These are phyloP conservation scores for Aspergillus fischeri DNA, from an alignment of 2,329 filamentous ascomycete species.

Conservation along the genomic window DNA sequence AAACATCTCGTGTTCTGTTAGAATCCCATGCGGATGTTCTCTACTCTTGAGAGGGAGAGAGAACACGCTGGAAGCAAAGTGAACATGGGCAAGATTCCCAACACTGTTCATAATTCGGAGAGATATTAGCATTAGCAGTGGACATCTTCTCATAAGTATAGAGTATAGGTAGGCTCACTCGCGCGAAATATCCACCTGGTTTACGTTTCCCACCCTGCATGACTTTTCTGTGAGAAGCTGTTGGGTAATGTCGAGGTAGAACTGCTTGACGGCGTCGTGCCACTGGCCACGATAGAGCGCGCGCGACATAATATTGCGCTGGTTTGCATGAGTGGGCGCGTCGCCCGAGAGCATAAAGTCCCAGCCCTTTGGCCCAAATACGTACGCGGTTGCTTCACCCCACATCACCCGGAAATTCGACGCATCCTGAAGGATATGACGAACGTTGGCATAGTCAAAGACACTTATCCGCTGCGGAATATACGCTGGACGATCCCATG, in stretches of 20 bases:
- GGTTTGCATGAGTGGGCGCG: slow-evolving; percentile 44
- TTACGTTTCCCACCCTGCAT: slow-evolving; percentile 57
- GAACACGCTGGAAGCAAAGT: slow-evolving; percentile 53
- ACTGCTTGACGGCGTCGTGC: slow-evolving; percentile 59
- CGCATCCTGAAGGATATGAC: slow-evolving; percentile 58
- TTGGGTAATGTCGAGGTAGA: slow-evolving; percentile 61
- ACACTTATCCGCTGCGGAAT: slow-evolving; percentile 51
- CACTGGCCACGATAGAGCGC: slow-evolving; percentile 61
- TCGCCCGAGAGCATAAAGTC: slow-evolving; percentile 57
- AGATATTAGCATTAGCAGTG: neutral
- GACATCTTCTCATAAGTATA: neutral
- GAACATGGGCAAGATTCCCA: slow-evolving; percentile 51
- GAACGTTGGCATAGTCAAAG: slow-evolving; percentile 57
- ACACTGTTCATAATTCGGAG: slow-evolving; percentile 27
- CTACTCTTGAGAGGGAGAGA: slow-evolving; percentile 54
- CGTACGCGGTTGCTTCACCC: slow-evolving; percentile 57
- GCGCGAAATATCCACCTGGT: slow-evolving; percentile 66
- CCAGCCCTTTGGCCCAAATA: slow-evolving; percentile 56
- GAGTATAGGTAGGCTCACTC: slow-evolving; percentile 36
- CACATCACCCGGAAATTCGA: slow-evolving; percentile 62
- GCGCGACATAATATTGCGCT: slow-evolving; percentile 52
- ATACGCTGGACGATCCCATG: slow-evolving; percentile 60
- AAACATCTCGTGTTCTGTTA: slow-evolving; percentile 56
- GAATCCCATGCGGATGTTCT: slow-evolving; percentile 48
- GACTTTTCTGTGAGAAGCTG: slow-evolving; percentile 62